Evolutionary conservation across 495 filamentous ascomycete genomes (phyloP), one percentile per base, ranked within the genome.

Genomic region (Daldinia decipiens): DNA sequence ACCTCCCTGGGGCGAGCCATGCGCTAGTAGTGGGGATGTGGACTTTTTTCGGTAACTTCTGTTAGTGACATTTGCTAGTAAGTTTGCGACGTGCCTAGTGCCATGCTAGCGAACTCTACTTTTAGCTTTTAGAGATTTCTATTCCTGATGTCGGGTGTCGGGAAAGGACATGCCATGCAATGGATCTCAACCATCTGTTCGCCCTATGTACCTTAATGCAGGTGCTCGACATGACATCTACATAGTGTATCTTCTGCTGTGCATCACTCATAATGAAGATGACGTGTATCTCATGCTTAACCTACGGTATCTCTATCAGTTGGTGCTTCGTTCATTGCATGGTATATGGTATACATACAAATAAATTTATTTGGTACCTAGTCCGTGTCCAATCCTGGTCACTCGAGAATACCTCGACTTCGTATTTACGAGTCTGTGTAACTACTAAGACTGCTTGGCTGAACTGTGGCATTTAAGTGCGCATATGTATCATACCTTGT

Each of bases 41-140:
- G 59, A 38, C 59, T 36, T 59, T 13, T 27, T 43, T 54, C 64
- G 65, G 70, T 72, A 72, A 56, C 70, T 53, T 53, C 29, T 72
- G 70, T 68, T 72, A 72, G 70, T 57, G 55, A 11, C 43, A 47
- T 24, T 45, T 72, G 70, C 68, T 72, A 72, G 70, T 52, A 55
- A 11, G 26, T 13, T 5, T 17, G 21, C 65, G 58, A 68, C 61
- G 15, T 40, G 7, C 1, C 27, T 57, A 56, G 54, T 50, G 17
- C 15, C 0, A 27, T 6, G 21, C 50, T 72, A 72, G 26, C 56
- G 17, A 45, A 43, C 26, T 65, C 64, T 72, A 68, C 70, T 63
- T 66, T 68, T 68, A 32, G 60, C 70, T 63, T 66, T 68, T 68
- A 32, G 60, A 47, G 40, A 56, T 31, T 27, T 54, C 52, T 51